phyloP scores from a whole-genome alignment of 805 yeast species.

The Candida pini region DNA sequence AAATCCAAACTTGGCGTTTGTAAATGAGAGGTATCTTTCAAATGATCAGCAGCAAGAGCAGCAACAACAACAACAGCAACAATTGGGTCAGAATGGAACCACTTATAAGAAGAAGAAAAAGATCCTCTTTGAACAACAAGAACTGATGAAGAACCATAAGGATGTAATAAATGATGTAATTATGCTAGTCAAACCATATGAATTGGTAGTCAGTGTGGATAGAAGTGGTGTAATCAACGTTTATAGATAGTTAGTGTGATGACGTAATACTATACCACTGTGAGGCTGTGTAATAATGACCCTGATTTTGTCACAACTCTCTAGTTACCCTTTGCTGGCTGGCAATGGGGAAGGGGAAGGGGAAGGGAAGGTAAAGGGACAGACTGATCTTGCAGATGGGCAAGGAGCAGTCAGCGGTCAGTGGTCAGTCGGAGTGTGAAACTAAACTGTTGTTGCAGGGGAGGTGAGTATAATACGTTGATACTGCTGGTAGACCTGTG shows the following conservation, averaged over 20 bases:
- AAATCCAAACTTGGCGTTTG: constrained; percentile 34
- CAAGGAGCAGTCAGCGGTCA: no score
- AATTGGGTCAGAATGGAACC: constrained; percentile 4
- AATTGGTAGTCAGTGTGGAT: constrained; percentile 61
- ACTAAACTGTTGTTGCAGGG: no score
- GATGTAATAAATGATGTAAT: constrained; percentile 48
- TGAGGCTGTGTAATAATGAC: no score
- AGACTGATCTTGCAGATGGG: no score
- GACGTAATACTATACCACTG: no score
- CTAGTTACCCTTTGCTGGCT: no score
- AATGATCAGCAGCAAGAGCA: constrained; percentile 1
- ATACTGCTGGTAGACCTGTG: no score
- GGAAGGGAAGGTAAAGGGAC: no score
- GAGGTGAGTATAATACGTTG: no score
- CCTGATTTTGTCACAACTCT: no score
- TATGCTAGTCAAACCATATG: constrained; percentile 43
- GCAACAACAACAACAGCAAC: background rate
- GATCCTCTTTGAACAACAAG: constrained; percentile 33
- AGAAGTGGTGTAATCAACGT: constrained; percentile 61
- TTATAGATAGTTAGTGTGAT: constrained; percentile 41
- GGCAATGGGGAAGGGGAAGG: no score
- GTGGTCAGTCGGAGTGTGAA: no score
- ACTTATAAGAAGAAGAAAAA: constrained; percentile 3
- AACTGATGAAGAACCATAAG: constrained; percentile 38
- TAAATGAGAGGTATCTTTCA: constrained; percentile 31